These are phyloP conservation scores for Coemansia biformis DNA, from an alignment of 192 early-diverging fungal genomes.

Conservation along the genomic window DNA sequence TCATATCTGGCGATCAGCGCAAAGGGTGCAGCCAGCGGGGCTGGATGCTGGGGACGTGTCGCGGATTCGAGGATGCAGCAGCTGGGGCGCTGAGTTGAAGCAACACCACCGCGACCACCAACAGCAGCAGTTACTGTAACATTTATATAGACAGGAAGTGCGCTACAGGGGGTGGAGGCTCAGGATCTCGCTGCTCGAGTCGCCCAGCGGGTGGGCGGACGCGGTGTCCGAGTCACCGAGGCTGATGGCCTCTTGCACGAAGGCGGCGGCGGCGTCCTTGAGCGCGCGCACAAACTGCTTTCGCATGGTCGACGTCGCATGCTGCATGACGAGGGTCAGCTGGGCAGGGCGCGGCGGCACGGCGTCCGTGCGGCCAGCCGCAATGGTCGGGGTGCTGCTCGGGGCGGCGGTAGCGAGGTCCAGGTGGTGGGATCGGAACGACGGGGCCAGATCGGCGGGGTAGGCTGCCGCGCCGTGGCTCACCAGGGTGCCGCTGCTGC, in stretches of 20 bases:
- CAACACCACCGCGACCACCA: no score
- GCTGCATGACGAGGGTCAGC: slow-evolving; percentile 50
- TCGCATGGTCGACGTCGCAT: slow-evolving; percentile 23
- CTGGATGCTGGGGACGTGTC: no score
- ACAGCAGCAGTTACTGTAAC: no score
- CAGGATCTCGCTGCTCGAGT: slow-evolving; percentile 32
- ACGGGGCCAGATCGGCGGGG: slow-evolving; percentile 1
- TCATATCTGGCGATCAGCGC: no score
- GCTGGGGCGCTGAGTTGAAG: no score
- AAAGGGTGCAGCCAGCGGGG: no score
- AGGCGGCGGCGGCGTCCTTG: slow-evolving; percentile 28
- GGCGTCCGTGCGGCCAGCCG: no score
- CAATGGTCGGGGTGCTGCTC: no score
- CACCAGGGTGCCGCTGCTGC: slow-evolving; percentile 17
- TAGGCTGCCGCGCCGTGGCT: slow-evolving; percentile 4
- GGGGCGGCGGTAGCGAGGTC: neutral
- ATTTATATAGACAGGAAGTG: no score
- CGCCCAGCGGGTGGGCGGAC: slow-evolving; percentile 9
- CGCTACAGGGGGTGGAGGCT: slow-evolving; percentile 34
- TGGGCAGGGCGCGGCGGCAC: slow-evolving; percentile 18
- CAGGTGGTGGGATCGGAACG: slow-evolving; percentile 8
- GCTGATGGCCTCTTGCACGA: slow-evolving; percentile 3
- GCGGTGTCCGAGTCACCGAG: slow-evolving; percentile 10
- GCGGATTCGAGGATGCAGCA: no score
- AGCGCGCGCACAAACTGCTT: slow-evolving; percentile 49